Base-by-base conservation (phyloP, 164 flowering plant species). In the Sedum album region DNA sequence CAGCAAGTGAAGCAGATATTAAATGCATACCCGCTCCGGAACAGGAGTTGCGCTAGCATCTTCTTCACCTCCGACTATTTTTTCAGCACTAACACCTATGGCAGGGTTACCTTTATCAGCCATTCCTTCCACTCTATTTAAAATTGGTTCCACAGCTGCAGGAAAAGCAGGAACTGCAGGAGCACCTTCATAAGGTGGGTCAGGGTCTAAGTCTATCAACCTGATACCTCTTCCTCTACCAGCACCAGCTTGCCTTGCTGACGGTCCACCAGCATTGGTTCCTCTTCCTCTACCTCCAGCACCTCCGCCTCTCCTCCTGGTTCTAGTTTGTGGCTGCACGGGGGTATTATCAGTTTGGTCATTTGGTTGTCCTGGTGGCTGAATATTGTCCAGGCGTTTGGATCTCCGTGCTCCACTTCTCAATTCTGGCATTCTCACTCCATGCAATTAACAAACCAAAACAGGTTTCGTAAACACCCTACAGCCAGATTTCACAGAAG, bases 401-500 rank as follows among this genome's bases (percentile, higher is more conserved):
- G 96, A 89, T 82, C 90, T 88, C 69, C 97, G 78, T 57, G 92
- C 89, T 82, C 97, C 92, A 76, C 93, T 91, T 78, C 92, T 80
- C 88, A 89, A 74, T 80, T 89, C 95, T 71, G 93, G 96, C 96
- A 91, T 91, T 79, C 78, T 91, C 87, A 81, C 71, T 85, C 96
- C 96, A 91, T 91, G 80, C 96, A 89, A 86, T 68, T 85, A 78
- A 82, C 68, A 70, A 70, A 65, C 82, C 67, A 25, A 72, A 75
- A 75, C 67, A 72, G 73, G 73, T 78, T 51, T 23, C 26, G 57
- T 67, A 68, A 53, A n/a, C n/a, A n/a, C 64, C 79, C 78, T 75
- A 68, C 70, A 64, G 60, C 48, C 38, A 35, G 3, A 3, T 35
- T 35, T 35, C 3, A 35, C 38, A 35, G 5, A 35, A 3, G 38